Evolutionary conservation across 768 basidiomycete species (phyloP).

Genomic region (Amanita rubescens): DNA sequence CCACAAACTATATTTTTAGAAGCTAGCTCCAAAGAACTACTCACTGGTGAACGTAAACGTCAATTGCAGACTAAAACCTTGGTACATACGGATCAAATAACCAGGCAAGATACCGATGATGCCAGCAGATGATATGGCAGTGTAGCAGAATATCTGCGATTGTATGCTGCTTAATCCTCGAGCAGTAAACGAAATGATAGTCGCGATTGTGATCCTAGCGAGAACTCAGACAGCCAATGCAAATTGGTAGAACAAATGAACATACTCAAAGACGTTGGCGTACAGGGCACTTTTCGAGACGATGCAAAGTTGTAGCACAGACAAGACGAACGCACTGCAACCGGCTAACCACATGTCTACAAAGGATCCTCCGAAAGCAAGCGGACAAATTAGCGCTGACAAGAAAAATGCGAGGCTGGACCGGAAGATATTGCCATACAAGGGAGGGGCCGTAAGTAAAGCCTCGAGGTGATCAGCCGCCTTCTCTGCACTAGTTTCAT

Average conservation of each 20-base stretch:
- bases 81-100: constrained; percentile 57
- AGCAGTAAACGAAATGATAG: constrained; percentile 72
- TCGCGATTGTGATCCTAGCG: constrained; percentile 71
- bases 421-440: constrained; percentile 57
- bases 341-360: constrained; percentile 85
- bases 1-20: constrained; percentile 83
- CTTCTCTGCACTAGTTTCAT: constrained; percentile 78
- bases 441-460: constrained; percentile 55
- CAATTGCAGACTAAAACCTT: constrained; percentile 6
- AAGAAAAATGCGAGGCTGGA: constrained; percentile 63
- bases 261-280: constrained; percentile 89
- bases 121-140: constrained; percentile 81
- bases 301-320: constrained; percentile 64
- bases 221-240: not conserved
- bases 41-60: constrained; percentile 36
- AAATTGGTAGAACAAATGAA: constrained; percentile 11
- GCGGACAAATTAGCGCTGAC: constrained; percentile 72
- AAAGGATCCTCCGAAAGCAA: constrained; percentile 80
- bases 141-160: constrained; percentile 80
- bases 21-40: constrained; percentile 75
- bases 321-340: constrained; percentile 55
- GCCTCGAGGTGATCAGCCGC: constrained; percentile 58
- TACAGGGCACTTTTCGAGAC: constrained; percentile 75
- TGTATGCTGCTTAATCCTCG: constrained; percentile 78
- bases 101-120: constrained; percentile 90